A percentile compares a stretch with the other conserved stretches of the same genome.
Evolutionary conservation across 805 yeast genomes (phyloP).

Genomic region (Spathaspora boniae): DNA sequence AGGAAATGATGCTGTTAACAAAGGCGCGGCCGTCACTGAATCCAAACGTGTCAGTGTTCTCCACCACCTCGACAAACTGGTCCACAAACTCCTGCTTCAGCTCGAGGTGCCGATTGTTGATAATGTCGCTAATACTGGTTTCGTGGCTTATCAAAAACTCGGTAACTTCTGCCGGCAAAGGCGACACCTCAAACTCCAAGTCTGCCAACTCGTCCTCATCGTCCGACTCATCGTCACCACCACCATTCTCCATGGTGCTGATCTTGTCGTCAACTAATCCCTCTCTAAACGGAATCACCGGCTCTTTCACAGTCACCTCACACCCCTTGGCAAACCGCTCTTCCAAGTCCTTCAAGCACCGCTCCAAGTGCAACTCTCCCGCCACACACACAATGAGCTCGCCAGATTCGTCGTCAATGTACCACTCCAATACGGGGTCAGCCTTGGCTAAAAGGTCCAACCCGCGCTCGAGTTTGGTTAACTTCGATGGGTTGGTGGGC

Average conservation of each 20-base stretch:
- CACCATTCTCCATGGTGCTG: constrained; percentile 13
- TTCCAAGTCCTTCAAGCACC: constrained; percentile 86
- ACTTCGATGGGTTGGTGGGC: constrained; percentile 80
- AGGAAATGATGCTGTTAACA: constrained; percentile 45
- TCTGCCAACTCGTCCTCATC: constrained; percentile 25
- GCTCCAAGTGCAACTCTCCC: constrained; percentile 92
- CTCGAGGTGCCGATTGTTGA: constrained; percentile 10
- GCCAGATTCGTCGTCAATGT: constrained; percentile 77
- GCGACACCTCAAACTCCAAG: constrained; percentile 52
- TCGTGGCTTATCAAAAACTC: constrained; percentile 48
- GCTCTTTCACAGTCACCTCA: constrained; percentile 82
- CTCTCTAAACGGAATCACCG: constrained; percentile 92
- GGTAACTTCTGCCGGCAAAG: constrained; percentile 52
- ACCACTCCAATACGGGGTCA: constrained; percentile 92
- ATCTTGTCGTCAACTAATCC: constrained; percentile 63
- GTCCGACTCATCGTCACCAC: constrained; percentile 14
- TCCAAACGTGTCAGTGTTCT: constrained; percentile 9
- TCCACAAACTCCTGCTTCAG: constrained; percentile 7
- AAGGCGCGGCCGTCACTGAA: constrained; percentile 19
- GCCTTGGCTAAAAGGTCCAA: constrained; percentile 75
- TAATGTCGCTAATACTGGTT: constrained; percentile 36
- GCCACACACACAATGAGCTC: constrained; percentile 93
- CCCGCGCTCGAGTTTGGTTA: constrained; percentile 74
- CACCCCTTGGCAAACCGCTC: constrained; percentile 86
- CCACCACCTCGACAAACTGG: constrained; percentile 10